Evolutionary conservation across 371 early-diverging fungal genomes (phyloP).

Genomic region (Syncephalastrum sp.): DNA sequence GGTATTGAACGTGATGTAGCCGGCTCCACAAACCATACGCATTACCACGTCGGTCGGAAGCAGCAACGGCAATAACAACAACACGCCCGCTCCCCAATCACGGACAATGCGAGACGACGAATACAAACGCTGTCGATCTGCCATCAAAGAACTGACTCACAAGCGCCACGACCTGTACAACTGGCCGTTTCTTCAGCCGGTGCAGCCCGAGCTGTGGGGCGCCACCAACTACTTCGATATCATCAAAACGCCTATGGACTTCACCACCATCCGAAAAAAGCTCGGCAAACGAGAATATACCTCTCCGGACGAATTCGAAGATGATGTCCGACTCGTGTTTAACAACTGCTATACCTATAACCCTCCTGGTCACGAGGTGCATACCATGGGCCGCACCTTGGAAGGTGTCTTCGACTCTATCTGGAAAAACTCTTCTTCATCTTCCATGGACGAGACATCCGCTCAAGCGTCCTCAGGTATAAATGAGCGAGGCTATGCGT

Average conservation of each 20-base stretch:
- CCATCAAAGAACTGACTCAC: constrained; percentile 40
- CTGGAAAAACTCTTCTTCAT: constrained; percentile 49
- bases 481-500: too few relatives aligned
- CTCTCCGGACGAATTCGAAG: constrained; percentile 46
- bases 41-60: not conserved
- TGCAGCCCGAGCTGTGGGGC: constrained; percentile 85
- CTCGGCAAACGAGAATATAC: constrained; percentile 58
- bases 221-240: constrained; percentile 88
- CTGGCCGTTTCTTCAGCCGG: constrained; percentile 79
- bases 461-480: too few relatives aligned
- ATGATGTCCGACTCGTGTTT: constrained; percentile 68
- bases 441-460: not conserved
- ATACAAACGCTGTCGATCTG: constrained; percentile 60
- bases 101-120: constrained; percentile 54
- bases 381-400: constrained; percentile 57
- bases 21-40: not conserved
- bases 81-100: constrained; percentile 16
- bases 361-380: constrained; percentile 65
- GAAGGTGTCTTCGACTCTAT: constrained; percentile 57
- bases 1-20: constrained; percentile 3
- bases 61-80: not conserved
- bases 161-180: constrained; percentile 17
- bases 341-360: constrained; percentile 95
- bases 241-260: constrained; percentile 96
- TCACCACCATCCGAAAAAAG: constrained; percentile 83